Evolutionary conservation across 2,329 filamentous ascomycete species (phyloP).

Genomic region (Curvularia hawaiiensis): DNA sequence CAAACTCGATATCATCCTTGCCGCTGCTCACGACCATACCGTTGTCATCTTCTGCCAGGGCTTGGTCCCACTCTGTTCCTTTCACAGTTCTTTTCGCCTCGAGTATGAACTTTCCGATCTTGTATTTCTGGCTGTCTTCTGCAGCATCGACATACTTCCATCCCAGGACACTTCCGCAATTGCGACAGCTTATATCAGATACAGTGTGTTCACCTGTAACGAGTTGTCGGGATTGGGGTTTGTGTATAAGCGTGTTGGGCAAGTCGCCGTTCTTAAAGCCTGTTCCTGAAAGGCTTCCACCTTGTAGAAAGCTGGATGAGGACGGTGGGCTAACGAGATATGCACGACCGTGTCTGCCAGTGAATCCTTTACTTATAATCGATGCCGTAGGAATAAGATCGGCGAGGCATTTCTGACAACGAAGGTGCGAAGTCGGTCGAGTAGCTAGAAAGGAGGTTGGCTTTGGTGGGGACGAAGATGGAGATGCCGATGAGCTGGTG

Average conservation of each 20-base stretch:
- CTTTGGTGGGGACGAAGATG: constrained; percentile 31
- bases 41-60: constrained; percentile 31
- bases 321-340: constrained; percentile 62
- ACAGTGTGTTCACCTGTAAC: constrained; percentile 69
- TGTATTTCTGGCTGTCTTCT: constrained; percentile 66
- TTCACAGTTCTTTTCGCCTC: constrained; percentile 63
- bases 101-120: constrained; percentile 70
- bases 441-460: constrained; percentile 33
- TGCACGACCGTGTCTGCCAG: constrained; percentile 66
- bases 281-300: constrained; percentile 8
- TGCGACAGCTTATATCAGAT: constrained; percentile 62
- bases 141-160: constrained; percentile 70
- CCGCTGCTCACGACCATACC: constrained; percentile 1
- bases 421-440: constrained; percentile 59
- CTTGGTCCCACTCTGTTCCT: constrained; percentile 58
- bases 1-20: constrained; percentile 59
- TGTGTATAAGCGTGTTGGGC: constrained; percentile 64
- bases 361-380: constrained; percentile 69
- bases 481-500: constrained; percentile 21
- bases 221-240: constrained; percentile 61
- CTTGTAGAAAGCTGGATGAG: constrained; percentile 29
- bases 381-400: constrained; percentile 64
- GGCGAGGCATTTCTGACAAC: constrained; percentile 63
- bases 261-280: constrained; percentile 46
- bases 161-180: constrained; percentile 62